Evolutionary conservation across 306 rosid species (phyloP).

Genomic region (Vachellia pachyceras): DNA sequence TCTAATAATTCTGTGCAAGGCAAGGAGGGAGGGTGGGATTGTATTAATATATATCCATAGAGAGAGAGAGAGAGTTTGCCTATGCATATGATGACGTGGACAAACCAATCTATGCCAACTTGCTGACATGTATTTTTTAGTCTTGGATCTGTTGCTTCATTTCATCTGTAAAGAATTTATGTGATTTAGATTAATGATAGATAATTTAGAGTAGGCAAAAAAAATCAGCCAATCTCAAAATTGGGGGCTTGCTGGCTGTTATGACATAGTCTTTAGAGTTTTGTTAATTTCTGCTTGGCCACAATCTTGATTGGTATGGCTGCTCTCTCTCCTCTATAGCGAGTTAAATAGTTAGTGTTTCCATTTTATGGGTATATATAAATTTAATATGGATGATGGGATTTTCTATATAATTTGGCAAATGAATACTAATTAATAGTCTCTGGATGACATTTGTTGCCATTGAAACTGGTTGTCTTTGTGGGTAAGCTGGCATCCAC

Average conservation of each 20-base stretch:
- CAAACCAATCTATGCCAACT: constrained; percentile 50
- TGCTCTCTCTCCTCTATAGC: constrained; percentile 12
- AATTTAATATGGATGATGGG: constrained; percentile 27
- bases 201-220: constrained; percentile 41
- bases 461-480: constrained; percentile 37
- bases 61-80: not conserved
- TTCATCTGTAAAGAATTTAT: constrained; percentile 30
- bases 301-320: not conserved
- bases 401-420: constrained; percentile 33
- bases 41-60: constrained; percentile 26
- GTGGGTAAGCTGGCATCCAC: constrained; percentile 57
- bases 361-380: constrained; percentile 30
- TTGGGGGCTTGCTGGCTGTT: constrained; percentile 28
- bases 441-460: constrained; percentile 25
- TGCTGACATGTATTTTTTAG: constrained; percentile 42
- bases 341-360: constrained; percentile 13
- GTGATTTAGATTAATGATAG: constrained; percentile 7
- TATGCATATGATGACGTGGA: constrained; percentile 52
- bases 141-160: constrained; percentile 10
- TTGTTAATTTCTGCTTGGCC: constrained; percentile 47
- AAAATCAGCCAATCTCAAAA: constrained; percentile 47
- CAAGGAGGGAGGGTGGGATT: constrained; percentile 3
- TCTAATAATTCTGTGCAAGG: constrained; percentile 47
- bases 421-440: constrained; percentile 29
- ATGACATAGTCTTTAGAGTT: constrained; percentile 39